A percentile compares a stretch with the other conserved stretches of the same genome.
phyloP scores from a whole-genome alignment of 176 grass and related monocot genomes.

The Lolium rigidum region DNA sequence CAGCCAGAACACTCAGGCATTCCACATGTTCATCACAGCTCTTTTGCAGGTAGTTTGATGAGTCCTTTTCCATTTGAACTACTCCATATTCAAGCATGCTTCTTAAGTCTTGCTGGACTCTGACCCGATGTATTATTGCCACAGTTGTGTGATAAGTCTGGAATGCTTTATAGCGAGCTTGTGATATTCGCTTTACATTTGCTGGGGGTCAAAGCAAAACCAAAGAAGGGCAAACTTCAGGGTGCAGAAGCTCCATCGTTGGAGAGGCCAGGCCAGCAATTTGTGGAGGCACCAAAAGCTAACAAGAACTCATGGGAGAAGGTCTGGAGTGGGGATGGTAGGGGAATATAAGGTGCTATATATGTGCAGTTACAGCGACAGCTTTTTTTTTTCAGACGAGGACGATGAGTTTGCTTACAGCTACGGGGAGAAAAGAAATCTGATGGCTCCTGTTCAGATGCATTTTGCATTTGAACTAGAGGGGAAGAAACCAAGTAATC shows the following conservation, averaged over 20 bases:
- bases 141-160: constrained; percentile 78
- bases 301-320: constrained; percentile 70
- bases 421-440: constrained; percentile 24
- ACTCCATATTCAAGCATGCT: not conserved
- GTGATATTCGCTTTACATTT: constrained; percentile 64
- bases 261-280: constrained; percentile 36
- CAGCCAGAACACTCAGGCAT: constrained; percentile 87
- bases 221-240: constrained; percentile 50
- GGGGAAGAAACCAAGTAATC: constrained; percentile 33
- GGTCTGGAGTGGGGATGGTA: constrained; percentile 59
- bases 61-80: constrained; percentile 1
- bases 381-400: not conserved
- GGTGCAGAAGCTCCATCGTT: constrained; percentile 24
- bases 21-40: constrained; percentile 83
- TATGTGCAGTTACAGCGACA: not conserved
- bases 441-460: constrained; percentile 9
- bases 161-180: constrained; percentile 83
- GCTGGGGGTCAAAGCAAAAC: constrained; percentile 69
- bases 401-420: constrained; percentile 14
- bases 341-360: constrained; percentile 39
- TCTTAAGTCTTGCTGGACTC: constrained; percentile 19
- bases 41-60: constrained; percentile 68
- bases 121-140: not conserved
- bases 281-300: constrained; percentile 49
- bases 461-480: constrained; percentile 24